These are phyloP conservation scores for Blumeriella jaapii DNA, from an alignment of 2,329 filamentous ascomycete genomes.

Conservation along the genomic window DNA sequence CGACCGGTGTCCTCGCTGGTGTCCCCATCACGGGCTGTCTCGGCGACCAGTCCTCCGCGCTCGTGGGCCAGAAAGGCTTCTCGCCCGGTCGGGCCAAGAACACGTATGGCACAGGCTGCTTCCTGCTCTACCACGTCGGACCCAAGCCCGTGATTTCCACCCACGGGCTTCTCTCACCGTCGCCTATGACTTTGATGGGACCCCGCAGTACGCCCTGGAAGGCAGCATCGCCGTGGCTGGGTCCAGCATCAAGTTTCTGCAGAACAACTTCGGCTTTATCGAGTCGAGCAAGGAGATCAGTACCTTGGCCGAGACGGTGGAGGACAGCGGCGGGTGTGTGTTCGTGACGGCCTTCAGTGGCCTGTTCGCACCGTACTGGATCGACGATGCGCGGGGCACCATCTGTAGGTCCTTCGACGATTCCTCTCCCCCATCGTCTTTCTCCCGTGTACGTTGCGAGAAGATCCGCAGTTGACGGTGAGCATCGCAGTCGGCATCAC, in stretches of 20 bases:
- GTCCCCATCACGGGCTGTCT: constrained; percentile 64
- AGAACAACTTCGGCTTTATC: constrained; percentile 54
- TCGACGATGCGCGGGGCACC: constrained; percentile 62
- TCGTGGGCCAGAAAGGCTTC: constrained; percentile 73
- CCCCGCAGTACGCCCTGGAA: constrained; percentile 64
- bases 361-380: constrained; percentile 66
- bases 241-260: constrained; percentile 61
- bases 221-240: constrained; percentile 69
- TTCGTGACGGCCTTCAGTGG: constrained; percentile 65
- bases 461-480: constrained; percentile 7
- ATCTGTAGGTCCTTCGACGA: constrained; percentile 38
- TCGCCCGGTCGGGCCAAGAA: constrained; percentile 69
- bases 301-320: constrained; percentile 50
- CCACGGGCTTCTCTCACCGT: constrained; percentile 70
- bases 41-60: constrained; percentile 70
- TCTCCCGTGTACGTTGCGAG: background rate
- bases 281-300: constrained; percentile 50
- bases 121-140: constrained; percentile 74
- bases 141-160: constrained; percentile 67
- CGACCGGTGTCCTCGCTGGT: constrained; percentile 50
- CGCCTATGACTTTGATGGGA: constrained; percentile 63
- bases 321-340: constrained; percentile 57
- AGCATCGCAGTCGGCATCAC: constrained; percentile 46
- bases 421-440: too few relatives aligned
- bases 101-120: constrained; percentile 78